A percentile compares a stretch with the other conserved stretches of the same genome.
Evolutionary conservation across 352 stramenopile species (phyloP).

Genomic region (Blastocystis sp.): DNA sequence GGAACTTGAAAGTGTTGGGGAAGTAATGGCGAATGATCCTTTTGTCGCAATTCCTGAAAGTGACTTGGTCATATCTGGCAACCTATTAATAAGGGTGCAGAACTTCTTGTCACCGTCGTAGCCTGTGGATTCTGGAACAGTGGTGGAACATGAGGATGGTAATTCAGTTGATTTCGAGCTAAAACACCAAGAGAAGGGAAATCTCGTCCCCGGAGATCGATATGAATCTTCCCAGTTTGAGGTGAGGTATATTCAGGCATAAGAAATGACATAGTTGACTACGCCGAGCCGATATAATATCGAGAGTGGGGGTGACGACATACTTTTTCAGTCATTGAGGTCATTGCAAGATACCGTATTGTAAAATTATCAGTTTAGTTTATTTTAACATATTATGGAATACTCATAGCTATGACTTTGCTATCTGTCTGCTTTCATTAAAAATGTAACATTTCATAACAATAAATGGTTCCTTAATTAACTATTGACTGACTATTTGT

Average conservation of each 20-base stretch:
- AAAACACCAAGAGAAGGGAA: not conserved
- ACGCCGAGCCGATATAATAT: not conserved
- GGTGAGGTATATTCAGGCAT: constrained; percentile 44
- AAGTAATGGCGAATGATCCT: constrained; percentile 28
- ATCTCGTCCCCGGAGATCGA: constrained; percentile 17
- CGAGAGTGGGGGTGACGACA: not conserved
- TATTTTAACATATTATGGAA: no score
- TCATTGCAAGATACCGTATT: not conserved
- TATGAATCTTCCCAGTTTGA: constrained; percentile 36
- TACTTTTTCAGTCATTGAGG: not conserved
- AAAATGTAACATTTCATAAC: not conserved
- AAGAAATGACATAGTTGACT: not conserved
- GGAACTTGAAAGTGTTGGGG: constrained; percentile 31
- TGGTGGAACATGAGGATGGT: not conserved
- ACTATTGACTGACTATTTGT: not conserved
- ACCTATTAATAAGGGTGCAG: not conserved
- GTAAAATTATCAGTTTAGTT: no score
- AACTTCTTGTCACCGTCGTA: not conserved
- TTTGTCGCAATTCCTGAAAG: not conserved
- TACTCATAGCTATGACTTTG: not conserved
- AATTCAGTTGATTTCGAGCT: not conserved
- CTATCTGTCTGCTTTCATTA: not conserved
- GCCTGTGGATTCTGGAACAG: not conserved
- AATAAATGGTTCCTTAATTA: not conserved
- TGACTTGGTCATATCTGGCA: not conserved